phyloP scores from a whole-genome alignment of 176 grass and related monocot genomes.

The Aechmea fasciata region DNA sequence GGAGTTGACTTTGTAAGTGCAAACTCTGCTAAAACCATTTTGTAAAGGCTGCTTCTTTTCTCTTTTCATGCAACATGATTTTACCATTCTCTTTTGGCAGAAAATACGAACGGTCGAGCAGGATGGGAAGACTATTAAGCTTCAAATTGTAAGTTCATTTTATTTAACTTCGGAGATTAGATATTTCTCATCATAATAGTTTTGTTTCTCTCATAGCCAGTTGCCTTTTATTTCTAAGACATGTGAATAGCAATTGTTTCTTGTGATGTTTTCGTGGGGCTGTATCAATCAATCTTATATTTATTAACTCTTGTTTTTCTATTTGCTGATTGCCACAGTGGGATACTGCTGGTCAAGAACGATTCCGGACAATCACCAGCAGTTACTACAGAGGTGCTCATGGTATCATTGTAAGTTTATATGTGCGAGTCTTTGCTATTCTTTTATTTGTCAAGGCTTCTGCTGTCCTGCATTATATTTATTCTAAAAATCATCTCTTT shows the following conservation, averaged over 20 bases:
- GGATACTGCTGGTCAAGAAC: constrained; percentile 95
- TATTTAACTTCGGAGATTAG: not conserved
- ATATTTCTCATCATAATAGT: not conserved
- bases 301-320: not conserved
- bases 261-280: not conserved
- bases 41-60: not conserved
- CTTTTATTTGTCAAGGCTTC: too few species aligned
- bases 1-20: constrained; percentile 81
- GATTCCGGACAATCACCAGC: constrained; percentile 88
- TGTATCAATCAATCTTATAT: not conserved
- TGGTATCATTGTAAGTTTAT: constrained; percentile 61
- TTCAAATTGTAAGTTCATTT: constrained; percentile 55
- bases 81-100: constrained; percentile 22
- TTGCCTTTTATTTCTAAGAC: too few species aligned
- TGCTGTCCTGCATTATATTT: too few species aligned
- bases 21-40: not conserved
- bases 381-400: constrained; percentile 91
- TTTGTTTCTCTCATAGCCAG: not conserved
- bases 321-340: constrained; percentile 34
- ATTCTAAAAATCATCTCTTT: too few species aligned
- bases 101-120: constrained; percentile 77
- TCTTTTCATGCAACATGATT: constrained; percentile 4
- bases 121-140: constrained; percentile 83
- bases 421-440: not conserved
- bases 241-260: not conserved